Evolutionary conservation across 139 green algal genomes (phyloP).

Genomic region (Coccomyxa sp.): DNA sequence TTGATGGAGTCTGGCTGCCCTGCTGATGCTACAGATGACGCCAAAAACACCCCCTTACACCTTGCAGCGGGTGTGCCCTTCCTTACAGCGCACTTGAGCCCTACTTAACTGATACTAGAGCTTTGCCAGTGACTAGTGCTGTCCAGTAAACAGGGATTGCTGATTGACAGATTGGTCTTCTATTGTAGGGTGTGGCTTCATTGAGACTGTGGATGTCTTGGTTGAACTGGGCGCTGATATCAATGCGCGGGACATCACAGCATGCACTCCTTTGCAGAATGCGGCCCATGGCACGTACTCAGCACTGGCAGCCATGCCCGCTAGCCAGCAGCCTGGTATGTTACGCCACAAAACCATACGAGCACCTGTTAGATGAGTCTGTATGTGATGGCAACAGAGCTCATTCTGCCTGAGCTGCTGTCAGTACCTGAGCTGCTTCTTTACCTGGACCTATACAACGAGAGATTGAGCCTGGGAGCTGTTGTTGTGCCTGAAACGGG

Average conservation of each 20-base stretch:
- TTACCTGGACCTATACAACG: too few relatives aligned
- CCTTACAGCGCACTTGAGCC: too few relatives aligned
- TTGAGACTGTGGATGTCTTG: conserved; percentile 46
- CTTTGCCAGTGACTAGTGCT: neutral
- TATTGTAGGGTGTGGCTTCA: conserved; percentile 48
- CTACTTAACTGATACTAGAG: too few relatives aligned
- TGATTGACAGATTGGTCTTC: too few relatives aligned
- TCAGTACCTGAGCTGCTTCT: too few relatives aligned
- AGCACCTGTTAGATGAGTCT: too few relatives aligned
- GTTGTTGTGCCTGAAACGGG: too few relatives aligned
- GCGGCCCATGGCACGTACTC: conserved; percentile 63
- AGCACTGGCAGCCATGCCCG: conserved; percentile 46
- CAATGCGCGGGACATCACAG: conserved; percentile 41
- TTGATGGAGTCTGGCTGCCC: conserved; percentile 43
- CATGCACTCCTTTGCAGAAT: conserved; percentile 62
- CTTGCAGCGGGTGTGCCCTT: conserved; percentile 41
- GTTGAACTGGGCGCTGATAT: conserved; percentile 43
- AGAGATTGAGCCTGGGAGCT: too few relatives aligned
- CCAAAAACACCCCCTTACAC: conserved; percentile 57
- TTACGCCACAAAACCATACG: too few relatives aligned
- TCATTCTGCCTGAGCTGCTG: too few relatives aligned
- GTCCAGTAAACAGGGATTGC: too few relatives aligned
- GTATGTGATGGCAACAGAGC: too few relatives aligned
- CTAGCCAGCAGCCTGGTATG: neutral
- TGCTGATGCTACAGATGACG: conserved; percentile 43